A percentile compares a stretch with the other conserved stretches of the same genome.
Evolutionary conservation across 805 yeast species (phyloP).

Genomic region (Kuraishia molischiana): DNA sequence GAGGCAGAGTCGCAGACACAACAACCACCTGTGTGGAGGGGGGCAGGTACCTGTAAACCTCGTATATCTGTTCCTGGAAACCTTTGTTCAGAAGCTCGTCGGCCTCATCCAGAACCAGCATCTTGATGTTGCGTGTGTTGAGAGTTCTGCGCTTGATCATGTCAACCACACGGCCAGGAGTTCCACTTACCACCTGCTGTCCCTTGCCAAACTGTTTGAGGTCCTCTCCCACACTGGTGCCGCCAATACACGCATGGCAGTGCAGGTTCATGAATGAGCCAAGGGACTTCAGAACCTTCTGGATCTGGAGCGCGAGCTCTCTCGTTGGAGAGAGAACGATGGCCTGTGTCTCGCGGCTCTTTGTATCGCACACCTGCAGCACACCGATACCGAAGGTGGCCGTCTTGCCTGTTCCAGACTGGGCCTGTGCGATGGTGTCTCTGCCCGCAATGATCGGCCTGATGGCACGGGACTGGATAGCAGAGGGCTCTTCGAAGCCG

Average conservation of each 20-base stretch:
- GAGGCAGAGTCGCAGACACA: constrained; percentile 90
- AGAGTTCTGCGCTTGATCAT: constrained; percentile 88
- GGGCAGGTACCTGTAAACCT: constrained; percentile 84
- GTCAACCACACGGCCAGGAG: constrained; percentile 96
- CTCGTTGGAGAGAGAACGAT: constrained; percentile 94
- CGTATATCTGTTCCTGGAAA: constrained; percentile 91
- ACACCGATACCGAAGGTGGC: constrained; percentile 73
- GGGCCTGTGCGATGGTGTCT: constrained; percentile 77
- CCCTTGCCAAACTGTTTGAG: constrained; percentile 74
- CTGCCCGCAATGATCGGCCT: constrained; percentile 67
- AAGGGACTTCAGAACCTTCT: constrained; percentile 81
- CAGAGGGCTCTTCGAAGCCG: constrained; percentile 76
- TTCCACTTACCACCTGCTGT: constrained; percentile 92
- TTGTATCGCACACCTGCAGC: constrained; percentile 55
- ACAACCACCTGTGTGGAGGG: constrained; percentile 88
- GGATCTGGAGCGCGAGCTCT: constrained; percentile 94
- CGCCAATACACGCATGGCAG: constrained; percentile 97
- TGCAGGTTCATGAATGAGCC: constrained; percentile 86
- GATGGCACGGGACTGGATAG: constrained; percentile 76
- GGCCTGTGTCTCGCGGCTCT: constrained; percentile 75
- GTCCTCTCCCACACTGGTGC: constrained; percentile 85
- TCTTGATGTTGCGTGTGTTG: constrained; percentile 74
- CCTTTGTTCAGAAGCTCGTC: constrained; percentile 94
- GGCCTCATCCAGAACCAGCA: constrained; percentile 96
- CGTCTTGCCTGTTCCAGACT: constrained; percentile 88